Evolutionary conservation across 1,284 basidiomycete species (phyloP).

Genomic region (Baeospora myosura): DNA sequence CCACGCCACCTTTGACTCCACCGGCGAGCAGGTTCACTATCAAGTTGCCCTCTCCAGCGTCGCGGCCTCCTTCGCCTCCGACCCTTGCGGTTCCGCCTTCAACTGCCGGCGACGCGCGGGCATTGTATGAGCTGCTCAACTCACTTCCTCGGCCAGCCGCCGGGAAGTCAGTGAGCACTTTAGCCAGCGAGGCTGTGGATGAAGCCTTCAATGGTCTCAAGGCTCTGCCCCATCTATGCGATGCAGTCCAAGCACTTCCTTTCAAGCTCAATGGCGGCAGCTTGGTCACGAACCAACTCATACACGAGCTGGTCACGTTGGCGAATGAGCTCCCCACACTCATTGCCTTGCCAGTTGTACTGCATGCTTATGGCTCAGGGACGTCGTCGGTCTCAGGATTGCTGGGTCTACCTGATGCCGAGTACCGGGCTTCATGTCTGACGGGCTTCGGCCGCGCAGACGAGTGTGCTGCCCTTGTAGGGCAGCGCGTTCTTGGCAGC

Average conservation of each 20-base stretch:
- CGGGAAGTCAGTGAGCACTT: conserved; percentile 34
- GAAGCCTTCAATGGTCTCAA: conserved; percentile 64
- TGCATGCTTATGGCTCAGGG: conserved; percentile 34
- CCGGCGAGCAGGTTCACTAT: conserved; percentile 55
- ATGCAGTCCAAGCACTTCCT: conserved; percentile 32
- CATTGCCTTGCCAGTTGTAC: conserved; percentile 59
- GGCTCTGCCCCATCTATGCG: conserved; percentile 50
- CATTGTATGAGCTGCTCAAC: conserved; percentile 50
- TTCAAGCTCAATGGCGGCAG: conserved; percentile 17
- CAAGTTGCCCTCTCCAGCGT: conserved; percentile 50
- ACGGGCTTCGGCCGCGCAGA: conserved; percentile 71
- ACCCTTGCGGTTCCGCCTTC: conserved; percentile 25
- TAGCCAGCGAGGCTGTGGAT: conserved; percentile 69
- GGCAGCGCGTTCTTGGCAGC: conserved; percentile 44
- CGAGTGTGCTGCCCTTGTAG: conserved; percentile 56
- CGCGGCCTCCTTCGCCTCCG: conserved; percentile 60
- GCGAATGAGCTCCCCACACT: conserved; percentile 61
- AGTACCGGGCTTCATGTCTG: conserved; percentile 61
- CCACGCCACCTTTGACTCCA: conserved; percentile 51
- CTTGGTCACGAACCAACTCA: conserved; percentile 21
- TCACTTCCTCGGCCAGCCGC: conserved; percentile 54
- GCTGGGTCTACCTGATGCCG: conserved; percentile 49
- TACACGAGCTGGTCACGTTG: conserved; percentile 39
- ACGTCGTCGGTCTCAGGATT: conserved; percentile 40
- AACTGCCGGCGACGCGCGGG: conserved; percentile 49